Evolutionary conservation across 176 grass and related monocot species (phyloP).

Genomic region (Rhipidocladum racemiflorum): DNA sequence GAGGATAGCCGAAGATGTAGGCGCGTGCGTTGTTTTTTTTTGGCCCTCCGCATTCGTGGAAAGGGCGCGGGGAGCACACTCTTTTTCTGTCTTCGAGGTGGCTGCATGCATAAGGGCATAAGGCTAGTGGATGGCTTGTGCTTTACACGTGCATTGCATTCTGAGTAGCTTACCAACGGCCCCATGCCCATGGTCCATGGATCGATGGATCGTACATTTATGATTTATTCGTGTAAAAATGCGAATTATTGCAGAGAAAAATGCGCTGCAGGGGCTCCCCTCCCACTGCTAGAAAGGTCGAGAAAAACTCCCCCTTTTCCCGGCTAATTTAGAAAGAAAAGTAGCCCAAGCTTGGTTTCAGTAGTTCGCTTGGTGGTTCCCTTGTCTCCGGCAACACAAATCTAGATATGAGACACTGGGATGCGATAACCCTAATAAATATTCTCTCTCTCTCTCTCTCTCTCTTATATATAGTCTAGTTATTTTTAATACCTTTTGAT

Average conservation of each 20-base stretch:
- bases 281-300: background rate
- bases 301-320: background rate
- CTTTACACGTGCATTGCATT: constrained; percentile 23
- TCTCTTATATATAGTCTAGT: no score
- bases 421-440: no score
- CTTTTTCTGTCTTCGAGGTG: background rate
- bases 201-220: background rate
- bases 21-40: background rate
- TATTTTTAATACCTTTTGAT: no score
- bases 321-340: no score
- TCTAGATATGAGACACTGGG: no score
- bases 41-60: background rate
- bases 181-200: no score
- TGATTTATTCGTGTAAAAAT: background rate
- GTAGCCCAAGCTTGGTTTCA: background rate
- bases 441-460: no score
- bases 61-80: background rate
- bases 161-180: background rate
- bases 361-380: background rate
- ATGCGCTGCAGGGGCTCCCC: background rate
- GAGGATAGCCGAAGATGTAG: background rate
- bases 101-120: no score
- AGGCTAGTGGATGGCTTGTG: background rate
- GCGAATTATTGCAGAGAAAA: background rate
- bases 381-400: background rate